Evolutionary conservation across 225 moss, liverwort and hornwort genomes (phyloP), one percentile per base, ranked within the genome.

Genomic region (Physcomitrium patens): DNA sequence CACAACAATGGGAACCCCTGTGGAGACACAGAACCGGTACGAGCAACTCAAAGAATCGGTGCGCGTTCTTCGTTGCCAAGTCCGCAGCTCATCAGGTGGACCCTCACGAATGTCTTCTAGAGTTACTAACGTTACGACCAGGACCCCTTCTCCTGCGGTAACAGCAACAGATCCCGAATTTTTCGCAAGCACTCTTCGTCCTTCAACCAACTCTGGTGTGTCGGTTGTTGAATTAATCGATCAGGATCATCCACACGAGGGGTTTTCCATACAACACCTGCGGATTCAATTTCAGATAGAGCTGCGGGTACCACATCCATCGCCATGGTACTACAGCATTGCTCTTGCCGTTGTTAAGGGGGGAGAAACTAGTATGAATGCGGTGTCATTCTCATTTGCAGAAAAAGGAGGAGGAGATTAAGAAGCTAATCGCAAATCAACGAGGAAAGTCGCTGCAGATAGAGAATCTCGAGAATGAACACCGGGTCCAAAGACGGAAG

Each of bases 21-120:
- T 42, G 17, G 61, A 49, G 42, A 50, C 61, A 8, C 73, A 52
- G 60, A 54, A 64, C 14, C 75, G 83, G 68, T 83, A 86, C 19
- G 55, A 73, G 31, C 78, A 83, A n/a, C 77, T 86, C 28, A 86
- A 83, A 69, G 80, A 86, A 69, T 83, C 86, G 49, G 83, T 86
- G 60, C 75, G 80, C 60, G 72, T 61, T 64, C 76, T 83, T 49
- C 83, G 86, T 9, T 63, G 53, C 41, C 75, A 83, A 72, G 68
- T 86, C 11, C 83, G 82, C 18, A n/a, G 48, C 58, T n/a, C 54
- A 1, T 45, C 48, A 49, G 68, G 23, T 12, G n/a, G 5, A 10
- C 58, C 70, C 0, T 56, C 67, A 1, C 47, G 42, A 18, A 43
- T 14, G 7, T 60, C 68, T 7, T 45, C 54, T 0, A 54, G 46